These are phyloP conservation scores for Aspergillus phoenicis DNA, from an alignment of 2,329 filamentous ascomycete species.

Conservation along the genomic window DNA sequence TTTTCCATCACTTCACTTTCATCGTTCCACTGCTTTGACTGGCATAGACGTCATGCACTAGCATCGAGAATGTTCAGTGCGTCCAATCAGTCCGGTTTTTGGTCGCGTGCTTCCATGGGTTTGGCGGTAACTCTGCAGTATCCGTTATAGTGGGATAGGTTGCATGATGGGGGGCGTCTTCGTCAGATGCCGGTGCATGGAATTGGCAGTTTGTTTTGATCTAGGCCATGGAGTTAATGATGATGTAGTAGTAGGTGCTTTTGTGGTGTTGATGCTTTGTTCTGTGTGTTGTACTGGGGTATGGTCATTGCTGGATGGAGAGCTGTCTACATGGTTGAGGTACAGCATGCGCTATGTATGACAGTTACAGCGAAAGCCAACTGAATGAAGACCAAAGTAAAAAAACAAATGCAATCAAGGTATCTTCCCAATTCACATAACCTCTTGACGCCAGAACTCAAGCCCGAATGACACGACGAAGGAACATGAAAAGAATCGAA, in stretches of 20 bases:
- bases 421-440: conserved; percentile 2
- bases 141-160: background rate
- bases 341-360: no score
- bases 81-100: background rate
- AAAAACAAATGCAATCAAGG: background rate
- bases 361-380: background rate
- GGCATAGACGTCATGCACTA: background rate
- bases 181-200: no score
- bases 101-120: background rate
- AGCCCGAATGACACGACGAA: background rate
- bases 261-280: background rate
- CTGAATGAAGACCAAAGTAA: background rate
- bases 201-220: background rate
- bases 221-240: background rate
- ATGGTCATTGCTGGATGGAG: no score
- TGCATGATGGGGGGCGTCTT: no score
- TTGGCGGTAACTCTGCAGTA: background rate
- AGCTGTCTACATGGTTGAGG: background rate
- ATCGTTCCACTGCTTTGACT: background rate
- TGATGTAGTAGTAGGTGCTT: background rate
- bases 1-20: no score
- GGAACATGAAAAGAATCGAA: background rate
- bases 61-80: background rate
- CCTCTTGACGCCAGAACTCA: conserved; percentile 1
- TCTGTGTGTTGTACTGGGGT: background rate